Conservation (phyloP, 176 grass and related monocot genomes). For the Echinochloa phyllopogon region DNA sequence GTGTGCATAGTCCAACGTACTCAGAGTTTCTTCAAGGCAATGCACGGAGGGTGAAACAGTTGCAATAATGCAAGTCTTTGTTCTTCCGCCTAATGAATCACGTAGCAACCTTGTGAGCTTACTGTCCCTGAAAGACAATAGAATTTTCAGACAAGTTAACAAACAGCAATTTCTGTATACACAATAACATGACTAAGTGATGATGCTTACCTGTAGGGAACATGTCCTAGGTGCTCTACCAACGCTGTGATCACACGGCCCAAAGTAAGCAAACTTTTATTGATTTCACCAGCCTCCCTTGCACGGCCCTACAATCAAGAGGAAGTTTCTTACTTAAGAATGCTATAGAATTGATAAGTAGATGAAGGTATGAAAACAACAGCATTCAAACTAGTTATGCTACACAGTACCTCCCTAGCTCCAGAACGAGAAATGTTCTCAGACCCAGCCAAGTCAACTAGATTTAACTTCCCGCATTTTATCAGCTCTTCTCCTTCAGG, state of each 20-base stretch:
- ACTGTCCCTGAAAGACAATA: slow-evolving; percentile 78
- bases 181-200: slow-evolving; percentile 19
- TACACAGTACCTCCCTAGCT: slow-evolving; percentile 81
- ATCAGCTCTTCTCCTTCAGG: slow-evolving; percentile 99
- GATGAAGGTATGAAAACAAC: slow-evolving; percentile 13
- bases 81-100: slow-evolving; percentile 96
- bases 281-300: slow-evolving; percentile 98
- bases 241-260: slow-evolving; percentile 96
- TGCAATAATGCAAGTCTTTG: slow-evolving; percentile 98
- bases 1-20: slow-evolving; percentile 96
- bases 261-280: slow-evolving; percentile 98
- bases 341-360: slow-evolving; percentile 2
- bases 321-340: slow-evolving; percentile 17
- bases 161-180: slow-evolving; percentile 14
- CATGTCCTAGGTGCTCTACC: slow-evolving; percentile 94
- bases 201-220: slow-evolving; percentile 83
- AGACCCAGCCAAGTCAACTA: slow-evolving; percentile 95
- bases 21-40: slow-evolving; percentile 95
- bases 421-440: slow-evolving; percentile 98
- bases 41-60: slow-evolving; percentile 98
- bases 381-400: slow-evolving; percentile 5
- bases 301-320: slow-evolving; percentile 76
- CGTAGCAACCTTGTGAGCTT: slow-evolving; percentile 93
- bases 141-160: slow-evolving; percentile 31
- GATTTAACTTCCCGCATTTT: slow-evolving; percentile 95